Conservation (phyloP, 495 filamentous ascomycete species). For the Trichoderma asperelloides region DNA sequence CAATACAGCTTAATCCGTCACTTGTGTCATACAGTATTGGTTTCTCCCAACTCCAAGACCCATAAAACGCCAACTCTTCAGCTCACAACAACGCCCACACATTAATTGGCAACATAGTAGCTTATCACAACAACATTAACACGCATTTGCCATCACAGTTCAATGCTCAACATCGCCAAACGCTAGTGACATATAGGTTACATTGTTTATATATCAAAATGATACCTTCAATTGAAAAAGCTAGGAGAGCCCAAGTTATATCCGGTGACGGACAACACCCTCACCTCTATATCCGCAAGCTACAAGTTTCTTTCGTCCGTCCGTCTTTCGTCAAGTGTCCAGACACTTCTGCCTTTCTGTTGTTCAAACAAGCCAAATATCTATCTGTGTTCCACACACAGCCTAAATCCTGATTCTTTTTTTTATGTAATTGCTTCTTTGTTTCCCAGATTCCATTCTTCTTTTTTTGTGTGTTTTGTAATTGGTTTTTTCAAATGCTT, state of each 20-base stretch:
- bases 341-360: conserved; percentile 4
- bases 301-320: background rate
- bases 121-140: too few species aligned
- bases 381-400: conserved; percentile 5
- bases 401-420: background rate
- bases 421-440: background rate
- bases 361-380: background rate
- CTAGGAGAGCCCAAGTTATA: background rate
- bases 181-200: background rate
- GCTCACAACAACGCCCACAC: too few species aligned
- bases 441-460: background rate
- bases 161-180: background rate
- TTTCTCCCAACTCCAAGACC: too few species aligned
- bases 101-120: too few species aligned
- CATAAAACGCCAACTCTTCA: too few species aligned
- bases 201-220: background rate
- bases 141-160: too few species aligned
- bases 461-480: background rate
- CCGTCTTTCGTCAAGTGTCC: background rate
- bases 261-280: conserved; percentile 9
- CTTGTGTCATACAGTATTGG: too few species aligned
- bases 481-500: background rate
- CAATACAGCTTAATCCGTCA: too few species aligned
- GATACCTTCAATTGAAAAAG: background rate
- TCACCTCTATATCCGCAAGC: conserved; percentile 6